Evolutionary conservation across 2,329 filamentous ascomycete genomes (phyloP).

Genomic region (Fusarium phyllophilum): DNA sequence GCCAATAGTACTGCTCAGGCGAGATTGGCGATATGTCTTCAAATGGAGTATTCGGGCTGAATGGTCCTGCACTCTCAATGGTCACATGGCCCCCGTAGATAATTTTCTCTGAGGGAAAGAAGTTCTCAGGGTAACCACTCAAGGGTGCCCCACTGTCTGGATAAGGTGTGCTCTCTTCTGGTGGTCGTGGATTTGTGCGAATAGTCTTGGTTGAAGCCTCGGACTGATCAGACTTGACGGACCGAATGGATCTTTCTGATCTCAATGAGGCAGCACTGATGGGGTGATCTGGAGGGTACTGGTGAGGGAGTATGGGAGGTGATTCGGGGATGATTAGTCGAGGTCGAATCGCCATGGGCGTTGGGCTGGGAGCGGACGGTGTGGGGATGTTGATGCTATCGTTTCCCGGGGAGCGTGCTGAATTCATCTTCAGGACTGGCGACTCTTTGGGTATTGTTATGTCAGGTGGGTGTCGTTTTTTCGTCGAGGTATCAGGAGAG

Average conservation of each 20-base stretch:
- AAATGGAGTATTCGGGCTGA: conserved; percentile 36
- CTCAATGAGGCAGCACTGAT: neutral
- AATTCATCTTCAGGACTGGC: neutral
- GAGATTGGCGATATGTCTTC: conserved; percentile 34
- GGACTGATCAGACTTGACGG: conserved; percentile 16
- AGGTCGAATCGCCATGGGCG: conserved; percentile 44
- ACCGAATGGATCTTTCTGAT: neutral
- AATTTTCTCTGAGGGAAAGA: conserved; percentile 7
- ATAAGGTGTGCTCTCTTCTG: conserved; percentile 47
- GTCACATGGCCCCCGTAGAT: conserved; percentile 39
- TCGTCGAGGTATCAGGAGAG: neutral
- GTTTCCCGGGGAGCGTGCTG: neutral
- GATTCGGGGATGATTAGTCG: conserved; percentile 44
- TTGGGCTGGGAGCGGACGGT: conserved; percentile 50
- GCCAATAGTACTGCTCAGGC: conserved; percentile 34
- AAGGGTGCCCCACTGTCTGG: conserved; percentile 35
- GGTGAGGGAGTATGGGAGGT: conserved; percentile 3
- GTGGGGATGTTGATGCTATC: conserved; percentile 38
- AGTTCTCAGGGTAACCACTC: conserved; percentile 37
- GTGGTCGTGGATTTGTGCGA: conserved; percentile 43
- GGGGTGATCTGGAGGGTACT: neutral
- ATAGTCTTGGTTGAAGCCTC: conserved; percentile 38
- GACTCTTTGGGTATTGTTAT: neutral
- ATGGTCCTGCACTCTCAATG: conserved; percentile 4
- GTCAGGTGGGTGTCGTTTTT: neutral